Base-by-base conservation (phyloP, 2,329 filamentous ascomycete genomes). In the Fusarium nematophilum region DNA sequence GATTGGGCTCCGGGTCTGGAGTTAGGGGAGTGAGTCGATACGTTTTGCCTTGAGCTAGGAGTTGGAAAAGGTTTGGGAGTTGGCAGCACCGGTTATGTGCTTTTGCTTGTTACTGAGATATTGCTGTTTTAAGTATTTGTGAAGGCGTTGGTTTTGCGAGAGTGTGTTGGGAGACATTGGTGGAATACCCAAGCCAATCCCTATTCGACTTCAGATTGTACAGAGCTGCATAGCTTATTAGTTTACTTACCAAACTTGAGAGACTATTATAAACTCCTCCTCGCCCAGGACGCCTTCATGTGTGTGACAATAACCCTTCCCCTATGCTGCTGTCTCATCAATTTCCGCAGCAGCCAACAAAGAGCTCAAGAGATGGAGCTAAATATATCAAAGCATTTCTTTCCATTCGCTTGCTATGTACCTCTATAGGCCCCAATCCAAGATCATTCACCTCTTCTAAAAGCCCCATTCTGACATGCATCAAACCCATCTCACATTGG, bases 351-450 rank as follows among this genome's bases (percentile, higher is more conserved):
- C 23, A 40, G 11, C 8, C 21, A 8, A 15, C 9, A 14, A 14
- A n/a, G 11, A 18, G 3, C 8, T 6, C 27, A 17, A 29, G 8
- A 29, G 15, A 14, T 1, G 14, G 9, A 30, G 9, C 23, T 26
- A 11, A n/a, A 33, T 40, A 39, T 34, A 37, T 51, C 56, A 44
- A 50, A 56, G 54, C 27, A 55, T 55, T 57, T 53, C 43, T 40
- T 64, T 54, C 39, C 49, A 53, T 65, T 62, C 56, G 52, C 44
- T 59, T 52, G 53, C 59, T 67, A 69, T 66, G 33, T 59, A 69
- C 64, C 40, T 68, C 57, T 63, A 66, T 67, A 56, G 39, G 59
- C 50, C 49, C 45, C 26, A 37, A 38, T 62, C 42, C 40, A 56
- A 49, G 39, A 55, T 50, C 55, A 52, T 55, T 39, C 44, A 48